Evolutionary conservation across 2,329 filamentous ascomycete species (phyloP).

Genomic region (Colletotrichum melonis): DNA sequence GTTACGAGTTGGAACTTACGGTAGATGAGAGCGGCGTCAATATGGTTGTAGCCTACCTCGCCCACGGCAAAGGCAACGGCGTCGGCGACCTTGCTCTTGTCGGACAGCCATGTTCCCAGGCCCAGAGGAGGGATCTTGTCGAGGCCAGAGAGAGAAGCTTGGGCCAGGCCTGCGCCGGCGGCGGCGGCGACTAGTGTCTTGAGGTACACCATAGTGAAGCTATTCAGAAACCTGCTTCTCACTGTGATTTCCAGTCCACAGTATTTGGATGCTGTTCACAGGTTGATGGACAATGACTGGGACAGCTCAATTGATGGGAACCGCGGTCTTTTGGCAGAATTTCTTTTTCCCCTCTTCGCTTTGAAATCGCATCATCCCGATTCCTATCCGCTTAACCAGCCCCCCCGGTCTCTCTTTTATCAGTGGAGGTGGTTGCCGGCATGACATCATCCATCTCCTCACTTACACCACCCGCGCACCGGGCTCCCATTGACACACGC

Average conservation of each 20-base stretch:
- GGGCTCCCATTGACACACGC: slow-evolving; percentile 3
- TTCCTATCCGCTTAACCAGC: neutral
- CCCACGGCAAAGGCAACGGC: slow-evolving; percentile 66
- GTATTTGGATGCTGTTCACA: neutral
- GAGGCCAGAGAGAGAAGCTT: slow-evolving; percentile 18
- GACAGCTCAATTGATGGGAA: neutral
- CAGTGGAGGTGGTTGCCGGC: neutral
- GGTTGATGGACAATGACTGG: rapidly evolving
- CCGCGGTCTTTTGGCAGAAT: neutral
- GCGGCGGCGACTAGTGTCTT: neutral
- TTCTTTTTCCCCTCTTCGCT: neutral
- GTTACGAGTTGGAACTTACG: slow-evolving; percentile 38
- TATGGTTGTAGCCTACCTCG: slow-evolving; percentile 63
- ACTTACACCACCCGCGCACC: slow-evolving; percentile 21
- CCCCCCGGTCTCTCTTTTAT: neutral
- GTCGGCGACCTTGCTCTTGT: slow-evolving; percentile 65
- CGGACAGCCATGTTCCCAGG: slow-evolving; percentile 72
- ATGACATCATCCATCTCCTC: slow-evolving; percentile 34
- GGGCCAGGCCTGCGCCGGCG: slow-evolving; percentile 13
- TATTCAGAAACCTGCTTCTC: neutral
- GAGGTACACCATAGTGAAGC: slow-evolving; percentile 13
- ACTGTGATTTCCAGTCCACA: no score
- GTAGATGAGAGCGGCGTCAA: slow-evolving; percentile 68
- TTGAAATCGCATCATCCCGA: slow-evolving; percentile 22
- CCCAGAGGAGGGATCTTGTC: slow-evolving; percentile 21